Evolutionary conservation across 495 filamentous ascomycete species (phyloP), one percentile per base, ranked within the genome.

Genomic region (Aspergillus sclerotioniger): DNA sequence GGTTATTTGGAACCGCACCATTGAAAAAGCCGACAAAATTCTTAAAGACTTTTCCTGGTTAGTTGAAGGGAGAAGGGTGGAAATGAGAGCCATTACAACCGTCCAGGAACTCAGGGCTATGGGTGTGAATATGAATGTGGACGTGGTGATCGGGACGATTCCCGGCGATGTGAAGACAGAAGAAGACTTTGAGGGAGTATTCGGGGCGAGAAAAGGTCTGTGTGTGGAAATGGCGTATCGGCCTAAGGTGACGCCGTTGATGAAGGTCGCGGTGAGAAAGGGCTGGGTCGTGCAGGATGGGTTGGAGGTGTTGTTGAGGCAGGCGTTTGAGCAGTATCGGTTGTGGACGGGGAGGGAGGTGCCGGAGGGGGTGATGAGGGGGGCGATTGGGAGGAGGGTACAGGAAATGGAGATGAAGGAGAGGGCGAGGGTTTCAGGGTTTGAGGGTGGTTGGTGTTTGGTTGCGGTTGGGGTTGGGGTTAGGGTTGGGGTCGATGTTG

Each of bases 251-350:
- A 90, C 85, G 2, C 84, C 86, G 0, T 68, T 90, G 0, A 75
- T 89, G 8, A 56, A 54, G 76, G 45, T 71, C 73, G 44, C 78
- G 73, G 54, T 71, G 74, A 35, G 76, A 75, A 0, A 73, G 72
- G 80, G 77, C 0, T 91, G 87, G 87, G 74, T 82, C 0, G 83
- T 82, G 15, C 80, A 89, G 46, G 84, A 88, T 60, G 87, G 87
- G 5, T 65, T 90, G 16, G 88, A 90, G 62, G 80, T 91, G 6
- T 74, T 91, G 15, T 79, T 83, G 2, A 84, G 89, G 64, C 87
- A 89, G 74, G 87, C 81, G 12, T 88, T 84, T 70, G 87, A 86
- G 48, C 86, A 88, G 31, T 90, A 89, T 67, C 79, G 86, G 62
- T 69, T 90, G 32, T 88, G 89, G 75, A 87, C 86, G 1, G 86